A percentile compares a stretch with the other conserved stretches of the same genome.
phyloP scores from a whole-genome alignment of 2,329 filamentous ascomycete species.

The Ustulina deusta region DNA sequence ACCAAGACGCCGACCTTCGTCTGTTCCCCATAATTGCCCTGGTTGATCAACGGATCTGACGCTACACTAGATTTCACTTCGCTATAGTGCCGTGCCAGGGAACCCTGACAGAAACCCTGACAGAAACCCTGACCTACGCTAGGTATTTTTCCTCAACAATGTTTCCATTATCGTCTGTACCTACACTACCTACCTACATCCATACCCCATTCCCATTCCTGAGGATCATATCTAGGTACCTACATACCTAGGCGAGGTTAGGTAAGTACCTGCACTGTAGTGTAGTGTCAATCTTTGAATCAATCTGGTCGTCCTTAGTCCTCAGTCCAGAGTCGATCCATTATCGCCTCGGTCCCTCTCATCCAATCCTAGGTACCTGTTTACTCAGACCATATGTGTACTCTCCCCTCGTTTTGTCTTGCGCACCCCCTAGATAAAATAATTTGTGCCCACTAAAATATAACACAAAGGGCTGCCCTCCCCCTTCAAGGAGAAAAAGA shows the following conservation, averaged over 20 bases:
- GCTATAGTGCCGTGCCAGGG: too few species aligned
- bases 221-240: background rate
- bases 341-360: background rate
- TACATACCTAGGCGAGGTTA: too few species aligned
- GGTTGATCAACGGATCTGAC: slow-evolving; percentile 14
- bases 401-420: background rate
- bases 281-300: too few species aligned
- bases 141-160: slow-evolving; percentile 10
- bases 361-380: background rate
- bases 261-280: background rate
- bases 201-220: background rate
- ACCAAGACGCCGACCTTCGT: too few species aligned
- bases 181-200: background rate
- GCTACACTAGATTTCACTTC: slow-evolving; percentile 9
- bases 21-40: slow-evolving; percentile 1
- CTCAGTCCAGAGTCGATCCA: slow-evolving; percentile 8
- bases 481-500: background rate
- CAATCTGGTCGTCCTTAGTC: too few species aligned
- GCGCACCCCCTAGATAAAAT: background rate
- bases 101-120: background rate
- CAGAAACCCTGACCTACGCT: background rate
- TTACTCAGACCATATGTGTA: background rate
- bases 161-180: too few species aligned
- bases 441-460: background rate
- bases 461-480: background rate